Percentiles rank a stretch among this genome's conserved stretches.
Evolutionary conservation across 2,329 filamentous ascomycete genomes (phyloP).

Genomic region (Anisogramma anomala): DNA sequence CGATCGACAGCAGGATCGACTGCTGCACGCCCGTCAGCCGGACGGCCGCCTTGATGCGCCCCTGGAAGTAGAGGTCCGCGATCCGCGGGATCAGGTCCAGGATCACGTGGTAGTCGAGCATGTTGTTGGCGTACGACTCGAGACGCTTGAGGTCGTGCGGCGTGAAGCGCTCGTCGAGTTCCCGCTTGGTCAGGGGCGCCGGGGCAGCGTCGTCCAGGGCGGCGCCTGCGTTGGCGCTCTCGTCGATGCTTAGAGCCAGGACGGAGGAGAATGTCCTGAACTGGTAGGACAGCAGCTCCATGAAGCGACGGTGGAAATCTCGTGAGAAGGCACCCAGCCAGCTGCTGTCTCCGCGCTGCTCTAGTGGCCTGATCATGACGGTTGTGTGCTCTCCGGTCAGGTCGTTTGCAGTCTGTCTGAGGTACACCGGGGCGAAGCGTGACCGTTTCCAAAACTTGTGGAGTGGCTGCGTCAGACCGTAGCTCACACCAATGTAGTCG

Average conservation of each 20-base stretch:
- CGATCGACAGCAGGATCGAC: constrained; percentile 77
- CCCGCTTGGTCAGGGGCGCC: constrained; percentile 53
- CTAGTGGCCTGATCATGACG: constrained; percentile 84
- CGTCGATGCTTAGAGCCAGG: constrained; percentile 75
- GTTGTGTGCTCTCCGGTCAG: constrained; percentile 95
- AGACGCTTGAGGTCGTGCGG: constrained; percentile 92
- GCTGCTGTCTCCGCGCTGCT: constrained; percentile 53
- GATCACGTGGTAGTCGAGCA: constrained; percentile 96
- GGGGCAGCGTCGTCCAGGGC: constrained; percentile 45
- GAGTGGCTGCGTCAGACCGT: constrained; percentile 73
- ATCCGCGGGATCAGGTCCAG: constrained; percentile 81
- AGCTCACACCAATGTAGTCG: constrained; percentile 92
- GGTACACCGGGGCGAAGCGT: constrained; percentile 77
- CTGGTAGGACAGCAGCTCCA: constrained; percentile 80
- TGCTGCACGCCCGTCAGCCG: constrained; percentile 74
- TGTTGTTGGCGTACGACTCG: constrained; percentile 90
- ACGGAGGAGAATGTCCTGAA: constrained; percentile 73
- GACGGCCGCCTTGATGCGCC: constrained; percentile 55
- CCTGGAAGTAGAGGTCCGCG: constrained; percentile 74
- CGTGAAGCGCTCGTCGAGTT: constrained; percentile 67
- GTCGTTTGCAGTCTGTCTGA: constrained; percentile 89
- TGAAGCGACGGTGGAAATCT: constrained; percentile 92
- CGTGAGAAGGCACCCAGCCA: constrained; percentile 87
- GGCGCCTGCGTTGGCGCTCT: constrained; percentile 66
- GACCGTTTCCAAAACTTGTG: constrained; percentile 97